Base-by-base conservation (phyloP, 2,329 filamentous ascomycete genomes). In the Botrytis sinoallii region DNA sequence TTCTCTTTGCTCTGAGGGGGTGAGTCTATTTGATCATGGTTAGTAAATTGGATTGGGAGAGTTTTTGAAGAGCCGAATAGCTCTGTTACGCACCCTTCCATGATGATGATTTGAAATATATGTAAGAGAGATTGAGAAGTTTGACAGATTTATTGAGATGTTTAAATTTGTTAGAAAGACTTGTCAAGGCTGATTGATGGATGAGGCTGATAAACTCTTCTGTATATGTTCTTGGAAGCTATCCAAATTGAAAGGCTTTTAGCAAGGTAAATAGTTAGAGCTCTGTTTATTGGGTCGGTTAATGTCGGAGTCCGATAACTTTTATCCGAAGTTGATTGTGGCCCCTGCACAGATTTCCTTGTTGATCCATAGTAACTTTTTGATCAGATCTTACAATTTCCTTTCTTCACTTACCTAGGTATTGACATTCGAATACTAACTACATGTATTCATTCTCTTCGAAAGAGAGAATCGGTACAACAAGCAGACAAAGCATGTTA, bases 1-100 rank as follows among this genome's bases (percentile, higher is more conserved):
- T 88, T 96, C 93, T 85, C 93, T 93, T 87, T 97, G 93, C 88
- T 98, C 95, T 80, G 90, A 84, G 52, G 78, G 75, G 57, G 80
- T 79, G 64, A 82, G 77, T 77, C 80, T 81, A 73, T 75, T 64
- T 63, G 38, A 20, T 38, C 76, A 65, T 44, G 16, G 63, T 77
- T 74, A 76, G 77, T 66, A 57, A 35, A 46, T 38, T 29, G 25
- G 4, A 20, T 22, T 25, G 22, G 48, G 5, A 44, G 12, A 32
- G 65, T 22, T 29, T 16, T 35, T 42, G 32, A 25, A 25, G 12
- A 25, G 59, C 52, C 16, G 52, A 57, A 57, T 8, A 16, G 59
- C 22, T 52, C 40, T 42, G 0, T n/a, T 59, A 75, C 79, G n/a
- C 71, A 81, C 80, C 79, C 79, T 72, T 81, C 80, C 80, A 81